These are phyloP conservation scores for Torrubiella hemipterigena DNA, from an alignment of 2,329 filamentous ascomycete genomes.

Conservation along the genomic window DNA sequence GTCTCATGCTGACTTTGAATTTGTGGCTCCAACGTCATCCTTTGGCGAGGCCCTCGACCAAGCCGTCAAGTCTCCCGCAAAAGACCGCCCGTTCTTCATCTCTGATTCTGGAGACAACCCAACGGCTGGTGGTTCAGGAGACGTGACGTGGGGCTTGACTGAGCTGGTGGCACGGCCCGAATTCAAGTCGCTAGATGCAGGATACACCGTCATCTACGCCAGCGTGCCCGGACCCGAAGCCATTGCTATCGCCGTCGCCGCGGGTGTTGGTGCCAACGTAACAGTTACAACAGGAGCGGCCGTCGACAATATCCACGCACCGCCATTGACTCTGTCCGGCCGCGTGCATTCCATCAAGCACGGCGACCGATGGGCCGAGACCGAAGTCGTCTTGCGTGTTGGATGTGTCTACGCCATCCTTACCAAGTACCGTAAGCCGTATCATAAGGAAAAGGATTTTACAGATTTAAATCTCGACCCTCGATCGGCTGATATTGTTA, in stretches of 20 bases:
- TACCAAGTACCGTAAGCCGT: slow-evolving; percentile 39
- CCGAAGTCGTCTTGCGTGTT: slow-evolving; percentile 36
- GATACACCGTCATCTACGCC: slow-evolving; percentile 36
- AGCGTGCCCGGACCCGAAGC: slow-evolving; percentile 36
- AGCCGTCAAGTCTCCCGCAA: slow-evolving; percentile 22
- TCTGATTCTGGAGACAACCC: slow-evolving; percentile 45
- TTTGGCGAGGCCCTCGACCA: slow-evolving; percentile 33
- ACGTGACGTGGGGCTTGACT: slow-evolving; percentile 38
- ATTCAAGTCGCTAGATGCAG: slow-evolving; percentile 21
- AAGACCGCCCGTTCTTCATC: slow-evolving; percentile 35
- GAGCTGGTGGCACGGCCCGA: slow-evolving; percentile 31
- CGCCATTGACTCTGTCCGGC: slow-evolving; percentile 37
- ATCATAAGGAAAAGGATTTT: slow-evolving; percentile 40
- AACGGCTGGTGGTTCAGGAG: slow-evolving; percentile 40
- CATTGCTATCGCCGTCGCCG: slow-evolving; percentile 25
- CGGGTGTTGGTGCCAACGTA: slow-evolving; percentile 32
- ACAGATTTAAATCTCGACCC: slow-evolving; percentile 32
- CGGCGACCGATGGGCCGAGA: slow-evolving; percentile 33
- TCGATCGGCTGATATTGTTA: slow-evolving; percentile 33
- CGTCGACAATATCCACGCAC: slow-evolving; percentile 33
- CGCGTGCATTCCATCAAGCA: slow-evolving; percentile 35
- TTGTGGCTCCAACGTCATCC: slow-evolving; percentile 37
- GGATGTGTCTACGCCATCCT: slow-evolving; percentile 38
- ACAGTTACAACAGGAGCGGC: slow-evolving; percentile 39
- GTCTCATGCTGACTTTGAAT: slow-evolving; percentile 31